These are phyloP conservation scores for Crithidia mellificae DNA, from an alignment of 208 protist species.

Conservation along the genomic window DNA sequence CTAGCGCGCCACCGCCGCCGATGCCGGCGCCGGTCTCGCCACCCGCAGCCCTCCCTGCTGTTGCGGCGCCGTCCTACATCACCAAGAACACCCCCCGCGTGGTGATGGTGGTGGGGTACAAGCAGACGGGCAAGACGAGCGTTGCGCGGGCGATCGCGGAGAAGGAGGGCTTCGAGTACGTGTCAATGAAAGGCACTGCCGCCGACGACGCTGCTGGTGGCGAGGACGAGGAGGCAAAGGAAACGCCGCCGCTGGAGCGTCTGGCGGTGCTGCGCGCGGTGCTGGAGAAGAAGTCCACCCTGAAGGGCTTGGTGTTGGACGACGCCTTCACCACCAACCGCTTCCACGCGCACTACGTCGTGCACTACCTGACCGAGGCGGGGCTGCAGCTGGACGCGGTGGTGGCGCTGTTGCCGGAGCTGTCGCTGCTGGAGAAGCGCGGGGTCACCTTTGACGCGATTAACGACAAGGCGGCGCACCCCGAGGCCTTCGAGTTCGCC, in stretches of 20 bases:
- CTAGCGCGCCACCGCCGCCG: slow-evolving; percentile 18
- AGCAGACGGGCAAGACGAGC: slow-evolving; percentile 68
- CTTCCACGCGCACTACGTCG: slow-evolving; percentile 78
- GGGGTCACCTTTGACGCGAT: slow-evolving; percentile 46
- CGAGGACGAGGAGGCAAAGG: slow-evolving; percentile 23
- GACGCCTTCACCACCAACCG: slow-evolving; percentile 71
- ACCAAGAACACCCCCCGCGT: slow-evolving; percentile 51
- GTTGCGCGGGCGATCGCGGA: slow-evolving; percentile 66
- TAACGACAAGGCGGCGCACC: slow-evolving; percentile 54
- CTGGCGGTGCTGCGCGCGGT: slow-evolving; percentile 44
- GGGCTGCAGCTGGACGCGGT: slow-evolving; percentile 61
- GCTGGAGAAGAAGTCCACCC: slow-evolving; percentile 41
- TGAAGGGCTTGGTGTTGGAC: slow-evolving; percentile 80
- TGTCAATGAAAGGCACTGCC: slow-evolving; percentile 46
- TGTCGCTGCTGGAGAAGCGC: slow-evolving; percentile 46
- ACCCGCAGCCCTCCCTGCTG: slow-evolving; percentile 7
- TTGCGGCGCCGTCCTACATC: slow-evolving; percentile 31
- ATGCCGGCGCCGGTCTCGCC: slow-evolving; percentile 5
- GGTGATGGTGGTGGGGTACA: slow-evolving; percentile 79
- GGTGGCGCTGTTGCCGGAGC: slow-evolving; percentile 59
- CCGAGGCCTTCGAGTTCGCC: slow-evolving; percentile 84
- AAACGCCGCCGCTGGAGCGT: slow-evolving; percentile 25
- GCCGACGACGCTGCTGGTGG: slow-evolving; percentile 10
- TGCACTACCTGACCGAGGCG: slow-evolving; percentile 54
- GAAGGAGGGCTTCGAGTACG: slow-evolving; percentile 58